Conservation (phyloP, 1,139 yeast species). For the Saccharomyces hybrid region DNA sequence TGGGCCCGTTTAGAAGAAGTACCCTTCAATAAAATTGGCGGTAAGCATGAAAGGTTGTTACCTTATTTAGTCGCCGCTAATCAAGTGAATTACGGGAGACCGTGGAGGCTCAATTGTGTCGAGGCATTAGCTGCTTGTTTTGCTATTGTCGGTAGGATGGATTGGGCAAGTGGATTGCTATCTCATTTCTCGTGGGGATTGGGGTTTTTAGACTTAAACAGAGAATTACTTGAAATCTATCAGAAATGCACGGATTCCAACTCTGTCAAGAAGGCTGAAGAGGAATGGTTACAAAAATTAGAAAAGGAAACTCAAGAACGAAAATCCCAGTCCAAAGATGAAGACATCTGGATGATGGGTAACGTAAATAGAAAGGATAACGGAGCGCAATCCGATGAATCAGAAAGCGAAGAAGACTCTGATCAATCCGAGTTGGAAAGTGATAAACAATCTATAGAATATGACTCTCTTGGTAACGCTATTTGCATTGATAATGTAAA, state of each 20-base stretch:
- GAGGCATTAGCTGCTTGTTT: slow-evolving; percentile 97
- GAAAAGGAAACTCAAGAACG: slow-evolving; percentile 65
- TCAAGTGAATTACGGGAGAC: slow-evolving; percentile 93
- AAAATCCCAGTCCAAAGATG: slow-evolving; percentile 41
- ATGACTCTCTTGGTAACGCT: slow-evolving; percentile 22
- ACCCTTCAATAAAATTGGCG: slow-evolving; percentile 51
- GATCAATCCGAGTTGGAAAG: slow-evolving; percentile 23
- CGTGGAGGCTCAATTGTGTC: slow-evolving; percentile 93
- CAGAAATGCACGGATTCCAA: slow-evolving; percentile 74
- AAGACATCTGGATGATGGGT: slow-evolving; percentile 74
- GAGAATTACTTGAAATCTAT: slow-evolving; percentile 66
- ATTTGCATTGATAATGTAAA: slow-evolving; percentile 19
- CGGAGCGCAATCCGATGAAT: slow-evolving; percentile 19
- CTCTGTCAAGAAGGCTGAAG: slow-evolving; percentile 66
- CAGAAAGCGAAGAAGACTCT: slow-evolving; percentile 22
- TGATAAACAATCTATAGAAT: slow-evolving; percentile 22
- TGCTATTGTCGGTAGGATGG: slow-evolving; percentile 85
- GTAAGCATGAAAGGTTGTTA: slow-evolving; percentile 73
- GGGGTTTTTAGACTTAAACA: slow-evolving; percentile 72
- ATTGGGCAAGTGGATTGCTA: slow-evolving; percentile 76
- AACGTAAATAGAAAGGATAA: slow-evolving; percentile 48
- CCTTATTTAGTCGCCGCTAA: slow-evolving; percentile 95
- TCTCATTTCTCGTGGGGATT: slow-evolving; percentile 90
- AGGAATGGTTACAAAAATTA: slow-evolving; percentile 59
- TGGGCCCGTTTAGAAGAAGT: slow-evolving; percentile 86